Percentiles rank a stretch among this genome's conserved stretches.
These are phyloP conservation scores for Aspergillus leporis DNA, from an alignment of 495 filamentous ascomycete genomes.

Conservation along the genomic window DNA sequence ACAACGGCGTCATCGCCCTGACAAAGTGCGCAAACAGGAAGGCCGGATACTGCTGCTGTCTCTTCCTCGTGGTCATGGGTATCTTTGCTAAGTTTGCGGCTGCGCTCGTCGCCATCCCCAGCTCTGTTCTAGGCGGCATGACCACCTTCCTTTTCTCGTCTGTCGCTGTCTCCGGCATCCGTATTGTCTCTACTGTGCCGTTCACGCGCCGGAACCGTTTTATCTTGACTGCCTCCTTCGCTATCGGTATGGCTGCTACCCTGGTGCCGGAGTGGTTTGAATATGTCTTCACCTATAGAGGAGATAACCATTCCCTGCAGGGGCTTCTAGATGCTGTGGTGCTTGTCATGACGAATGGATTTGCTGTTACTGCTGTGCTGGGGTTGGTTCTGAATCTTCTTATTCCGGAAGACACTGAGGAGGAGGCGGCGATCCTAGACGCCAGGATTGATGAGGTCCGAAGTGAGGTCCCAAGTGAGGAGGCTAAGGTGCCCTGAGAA, in stretches of 20 bases:
- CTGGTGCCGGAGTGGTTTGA: conserved; percentile 76
- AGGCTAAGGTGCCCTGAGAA: neutral
- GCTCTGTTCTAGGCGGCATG: conserved; percentile 84
- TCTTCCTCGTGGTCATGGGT: conserved; percentile 87
- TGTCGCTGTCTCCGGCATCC: conserved; percentile 82
- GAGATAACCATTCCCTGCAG: conserved; percentile 66
- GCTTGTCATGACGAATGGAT: conserved; percentile 74
- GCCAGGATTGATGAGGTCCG: conserved; percentile 18
- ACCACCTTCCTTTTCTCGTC: conserved; percentile 87
- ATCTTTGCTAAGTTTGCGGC: conserved; percentile 94
- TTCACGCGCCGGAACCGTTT: conserved; percentile 88
- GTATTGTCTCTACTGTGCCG: conserved; percentile 75
- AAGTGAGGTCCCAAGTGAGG: neutral
- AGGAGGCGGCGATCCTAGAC: conserved; percentile 40
- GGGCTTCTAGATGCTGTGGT: conserved; percentile 84
- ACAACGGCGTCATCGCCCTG: conserved; percentile 90
- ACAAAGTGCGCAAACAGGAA: conserved; percentile 87
- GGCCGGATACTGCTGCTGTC: conserved; percentile 74
- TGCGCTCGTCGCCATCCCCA: conserved; percentile 77
- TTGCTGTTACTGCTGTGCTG: conserved; percentile 66
- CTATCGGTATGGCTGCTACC: conserved; percentile 79
- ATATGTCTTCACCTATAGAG: conserved; percentile 73
- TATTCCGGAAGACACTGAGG: conserved; percentile 72
- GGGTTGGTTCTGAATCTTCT: conserved; percentile 72
- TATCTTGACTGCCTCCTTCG: conserved; percentile 76